Evolutionary conservation across 1,284 basidiomycete species (phyloP).

Genomic region (Trichosporon sp.): DNA sequence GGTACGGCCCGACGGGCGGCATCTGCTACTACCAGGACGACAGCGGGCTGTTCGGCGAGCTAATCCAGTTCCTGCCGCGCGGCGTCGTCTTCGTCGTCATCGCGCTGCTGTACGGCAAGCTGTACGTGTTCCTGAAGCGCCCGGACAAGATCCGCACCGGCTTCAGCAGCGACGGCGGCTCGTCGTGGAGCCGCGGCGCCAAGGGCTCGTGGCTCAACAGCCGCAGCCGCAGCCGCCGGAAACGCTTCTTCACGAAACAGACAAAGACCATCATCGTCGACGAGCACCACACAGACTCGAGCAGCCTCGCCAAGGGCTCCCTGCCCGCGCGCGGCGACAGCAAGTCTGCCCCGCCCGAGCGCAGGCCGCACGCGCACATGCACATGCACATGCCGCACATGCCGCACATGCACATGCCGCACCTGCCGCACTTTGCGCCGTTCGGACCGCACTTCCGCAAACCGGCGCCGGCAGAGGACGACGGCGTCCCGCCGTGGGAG

Average conservation of each 20-base stretch:
- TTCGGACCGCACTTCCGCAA: neutral
- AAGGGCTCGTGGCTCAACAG: constrained; percentile 13
- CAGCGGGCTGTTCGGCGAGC: constrained; percentile 42
- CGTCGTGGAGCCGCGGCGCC: constrained; percentile 1
- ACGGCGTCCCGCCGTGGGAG: constrained; percentile 48
- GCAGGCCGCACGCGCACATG: neutral
- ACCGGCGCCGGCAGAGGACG: neutral
- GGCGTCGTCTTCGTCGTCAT: constrained; percentile 45
- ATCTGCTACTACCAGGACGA: constrained; percentile 45
- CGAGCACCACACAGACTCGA: neutral
- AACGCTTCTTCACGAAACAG: neutral
- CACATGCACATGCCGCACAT: neutral
- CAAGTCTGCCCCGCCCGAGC: neutral
- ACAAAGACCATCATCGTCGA: neutral
- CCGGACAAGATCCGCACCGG: constrained; percentile 48
- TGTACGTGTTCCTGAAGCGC: constrained; percentile 50
- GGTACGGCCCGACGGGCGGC: constrained; percentile 42
- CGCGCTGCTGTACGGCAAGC: constrained; percentile 43
- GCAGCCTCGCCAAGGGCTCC: neutral
- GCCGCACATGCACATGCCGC: neutral
- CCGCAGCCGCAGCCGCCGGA: neutral
- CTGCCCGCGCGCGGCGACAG: neutral
- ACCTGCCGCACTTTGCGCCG: neutral
- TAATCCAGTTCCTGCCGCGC: constrained; percentile 48
- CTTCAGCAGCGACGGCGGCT: constrained; percentile 19